phyloP scores from a whole-genome alignment of 805 yeast species.

The Candida silvicultrix region DNA sequence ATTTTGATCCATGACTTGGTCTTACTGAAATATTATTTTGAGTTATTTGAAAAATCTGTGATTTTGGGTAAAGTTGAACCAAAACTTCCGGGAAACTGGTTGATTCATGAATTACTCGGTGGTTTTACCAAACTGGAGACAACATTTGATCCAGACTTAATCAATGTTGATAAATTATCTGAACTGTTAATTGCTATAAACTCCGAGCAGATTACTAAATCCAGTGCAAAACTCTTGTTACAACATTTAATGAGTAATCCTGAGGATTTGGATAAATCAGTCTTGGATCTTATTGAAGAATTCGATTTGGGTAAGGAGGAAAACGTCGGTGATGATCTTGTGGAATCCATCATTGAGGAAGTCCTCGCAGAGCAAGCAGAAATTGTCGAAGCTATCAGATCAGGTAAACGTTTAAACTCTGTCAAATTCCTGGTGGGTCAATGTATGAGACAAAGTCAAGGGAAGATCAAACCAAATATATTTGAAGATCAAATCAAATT shows the following conservation, averaged over 20 bases:
- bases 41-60: slow-evolving; percentile 29
- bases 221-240: slow-evolving; percentile 63
- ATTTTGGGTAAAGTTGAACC: slow-evolving; percentile 19
- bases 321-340: slow-evolving; percentile 24
- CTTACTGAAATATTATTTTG: slow-evolving; percentile 46
- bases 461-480: slow-evolving; percentile 35
- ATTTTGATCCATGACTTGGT: slow-evolving; percentile 50
- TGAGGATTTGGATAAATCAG: slow-evolving; percentile 26
- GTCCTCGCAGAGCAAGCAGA: slow-evolving; percentile 38
- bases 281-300: slow-evolving; percentile 44
- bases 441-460: slow-evolving; percentile 77
- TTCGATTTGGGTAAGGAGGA: slow-evolving; percentile 42
- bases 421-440: slow-evolving; percentile 77
- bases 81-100: slow-evolving; percentile 64
- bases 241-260: slow-evolving; percentile 51
- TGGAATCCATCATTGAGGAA: slow-evolving; percentile 26
- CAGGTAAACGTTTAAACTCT: slow-evolving; percentile 55
- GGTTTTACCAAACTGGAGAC: slow-evolving; percentile 46
- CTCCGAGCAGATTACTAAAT: slow-evolving; percentile 41
- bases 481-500: slow-evolving; percentile 29
- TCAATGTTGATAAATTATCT: slow-evolving; percentile 40
- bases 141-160: slow-evolving; percentile 23
- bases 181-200: slow-evolving; percentile 50
- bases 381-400: slow-evolving; percentile 47
- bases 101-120: slow-evolving; percentile 77